phyloP scores from a whole-genome alignment of 2,329 filamentous ascomycete species.

The Aspergillus calidoustus region DNA sequence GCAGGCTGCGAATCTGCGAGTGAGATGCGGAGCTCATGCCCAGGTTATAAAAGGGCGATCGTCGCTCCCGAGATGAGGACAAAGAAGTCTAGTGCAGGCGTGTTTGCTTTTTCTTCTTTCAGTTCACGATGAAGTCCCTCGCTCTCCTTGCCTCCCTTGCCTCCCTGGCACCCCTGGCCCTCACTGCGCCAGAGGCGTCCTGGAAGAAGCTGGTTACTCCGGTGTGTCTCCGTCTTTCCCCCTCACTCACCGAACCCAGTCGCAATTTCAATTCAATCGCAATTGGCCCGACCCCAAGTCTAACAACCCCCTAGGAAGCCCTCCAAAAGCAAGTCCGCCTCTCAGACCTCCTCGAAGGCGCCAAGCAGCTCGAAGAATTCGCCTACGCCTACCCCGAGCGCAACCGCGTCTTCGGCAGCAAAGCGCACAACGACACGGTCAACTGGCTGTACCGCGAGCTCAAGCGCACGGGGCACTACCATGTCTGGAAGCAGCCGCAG shows the following conservation, averaged over 20 bases:
- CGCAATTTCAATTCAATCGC: neutral
- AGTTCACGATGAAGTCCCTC: conserved; percentile 18
- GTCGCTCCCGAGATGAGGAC: neutral
- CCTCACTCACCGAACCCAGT: too few species aligned
- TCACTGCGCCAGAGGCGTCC: neutral
- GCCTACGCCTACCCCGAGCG: conserved; percentile 34
- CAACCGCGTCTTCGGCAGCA: conserved; percentile 36
- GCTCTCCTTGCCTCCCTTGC: conserved; percentile 15
- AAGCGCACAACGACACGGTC: conserved; percentile 67
- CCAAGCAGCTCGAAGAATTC: conserved; percentile 57
- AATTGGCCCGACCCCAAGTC: neutral
- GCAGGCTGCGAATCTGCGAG: too few species aligned
- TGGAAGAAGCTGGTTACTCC: conserved; percentile 16
- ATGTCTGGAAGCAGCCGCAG: conserved; percentile 61
- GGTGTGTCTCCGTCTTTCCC: neutral
- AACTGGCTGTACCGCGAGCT: conserved; percentile 65
- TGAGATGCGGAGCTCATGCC: neutral
- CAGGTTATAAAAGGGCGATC: neutral
- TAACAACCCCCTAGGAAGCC: neutral
- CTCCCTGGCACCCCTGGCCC: conserved; percentile 14
- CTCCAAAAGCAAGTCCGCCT: conserved; percentile 50
- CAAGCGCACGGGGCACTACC: conserved; percentile 43
- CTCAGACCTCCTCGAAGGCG: conserved; percentile 62
- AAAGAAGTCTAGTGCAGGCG: neutral
- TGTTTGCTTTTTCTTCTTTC: neutral